Conservation (phyloP, 495 filamentous ascomycete genomes). For the Xylaria palmicola region DNA sequence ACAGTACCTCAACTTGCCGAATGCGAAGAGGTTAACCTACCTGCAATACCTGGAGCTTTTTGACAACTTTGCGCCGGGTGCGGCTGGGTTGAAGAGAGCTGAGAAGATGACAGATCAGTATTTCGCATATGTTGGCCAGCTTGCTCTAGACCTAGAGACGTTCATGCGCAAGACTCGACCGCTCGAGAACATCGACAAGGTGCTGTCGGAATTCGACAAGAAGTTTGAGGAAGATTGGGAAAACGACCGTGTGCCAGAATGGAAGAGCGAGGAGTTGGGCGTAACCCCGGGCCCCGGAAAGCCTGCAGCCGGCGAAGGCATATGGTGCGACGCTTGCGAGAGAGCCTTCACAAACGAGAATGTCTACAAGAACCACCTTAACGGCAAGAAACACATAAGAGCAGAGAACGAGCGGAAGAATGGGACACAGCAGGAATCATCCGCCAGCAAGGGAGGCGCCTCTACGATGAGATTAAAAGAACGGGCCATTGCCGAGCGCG, state of each 20-base stretch:
- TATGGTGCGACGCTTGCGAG: slow-evolving; percentile 87
- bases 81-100: slow-evolving; percentile 64
- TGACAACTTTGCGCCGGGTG: slow-evolving; percentile 76
- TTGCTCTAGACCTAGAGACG: slow-evolving; percentile 78
- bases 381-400: slow-evolving; percentile 86
- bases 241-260: slow-evolving; percentile 73
- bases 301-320: slow-evolving; percentile 63
- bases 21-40: slow-evolving; percentile 79
- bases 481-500: slow-evolving; percentile 83
- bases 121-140: slow-evolving; percentile 79
- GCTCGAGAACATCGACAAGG: slow-evolving; percentile 75
- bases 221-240: slow-evolving; percentile 86
- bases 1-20: slow-evolving; percentile 83
- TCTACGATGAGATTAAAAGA: slow-evolving; percentile 70
- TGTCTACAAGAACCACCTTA: slow-evolving; percentile 86
- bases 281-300: slow-evolving; percentile 35
- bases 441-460: slow-evolving; percentile 24
- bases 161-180: slow-evolving; percentile 81
- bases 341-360: slow-evolving; percentile 96
- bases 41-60: slow-evolving; percentile 89
- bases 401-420: slow-evolving; percentile 61
- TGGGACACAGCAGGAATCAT: slow-evolving; percentile 28
- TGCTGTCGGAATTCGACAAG: slow-evolving; percentile 69
- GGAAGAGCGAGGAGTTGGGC: slow-evolving; percentile 60
- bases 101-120: slow-evolving; percentile 91